These are phyloP conservation scores for Fomitiporia mediterranea DNA, from an alignment of 1,284 basidiomycete genomes.

Conservation along the genomic window DNA sequence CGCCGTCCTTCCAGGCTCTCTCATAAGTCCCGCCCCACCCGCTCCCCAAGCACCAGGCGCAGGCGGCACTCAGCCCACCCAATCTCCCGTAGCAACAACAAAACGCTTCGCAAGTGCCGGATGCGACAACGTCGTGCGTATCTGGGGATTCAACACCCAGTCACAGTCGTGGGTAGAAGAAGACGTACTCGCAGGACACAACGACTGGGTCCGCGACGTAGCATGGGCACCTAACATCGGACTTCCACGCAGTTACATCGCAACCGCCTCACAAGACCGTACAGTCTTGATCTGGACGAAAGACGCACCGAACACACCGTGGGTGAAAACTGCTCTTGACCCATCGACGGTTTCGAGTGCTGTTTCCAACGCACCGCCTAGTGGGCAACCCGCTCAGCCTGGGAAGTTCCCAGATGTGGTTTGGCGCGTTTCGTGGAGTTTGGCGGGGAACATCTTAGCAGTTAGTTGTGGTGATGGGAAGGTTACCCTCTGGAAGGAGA, in stretches of 20 bases:
- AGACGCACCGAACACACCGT: constrained; percentile 70
- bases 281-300: constrained; percentile 96
- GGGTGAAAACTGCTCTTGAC: constrained; percentile 84
- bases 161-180: constrained; percentile 86
- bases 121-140: constrained; percentile 93
- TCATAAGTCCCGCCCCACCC: constrained; percentile 59
- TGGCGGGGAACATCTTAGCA: constrained; percentile 93
- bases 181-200: constrained; percentile 84
- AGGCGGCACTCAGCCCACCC: constrained; percentile 25
- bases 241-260: constrained; percentile 90
- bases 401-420: constrained; percentile 93
- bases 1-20: constrained; percentile 80
- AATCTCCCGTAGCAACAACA: constrained; percentile 38
- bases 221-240: constrained; percentile 98
- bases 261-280: constrained; percentile 91
- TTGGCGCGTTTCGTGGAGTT: constrained; percentile 96
- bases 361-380: constrained; percentile 32
- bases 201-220: constrained; percentile 97
- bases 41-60: constrained; percentile 22
- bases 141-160: constrained; percentile 84
- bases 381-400: constrained; percentile 32
- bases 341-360: constrained; percentile 55
- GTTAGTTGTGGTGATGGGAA: constrained; percentile 98
- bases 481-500: constrained; percentile 98
- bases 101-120: constrained; percentile 95